A percentile compares a stretch with the other conserved stretches of the same genome.
Evolutionary conservation across 306 rosid species (phyloP).

Genomic region (Acacia melanoxylon): DNA sequence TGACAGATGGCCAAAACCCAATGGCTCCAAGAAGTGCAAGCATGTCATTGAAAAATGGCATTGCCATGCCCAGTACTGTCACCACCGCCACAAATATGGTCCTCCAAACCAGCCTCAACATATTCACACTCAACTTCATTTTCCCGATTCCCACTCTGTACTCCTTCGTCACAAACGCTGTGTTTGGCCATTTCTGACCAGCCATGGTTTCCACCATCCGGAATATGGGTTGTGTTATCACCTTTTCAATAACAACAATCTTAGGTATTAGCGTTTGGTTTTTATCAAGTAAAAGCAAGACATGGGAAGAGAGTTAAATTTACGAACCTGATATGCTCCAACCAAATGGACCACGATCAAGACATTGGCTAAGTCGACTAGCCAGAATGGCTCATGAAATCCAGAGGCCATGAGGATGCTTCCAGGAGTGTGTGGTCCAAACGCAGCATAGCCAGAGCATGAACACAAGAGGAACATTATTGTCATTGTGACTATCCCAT

Average conservation of each 20-base stretch:
- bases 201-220: constrained; percentile 47
- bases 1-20: constrained; percentile 62
- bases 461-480: constrained; percentile 39
- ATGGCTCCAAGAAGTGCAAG: constrained; percentile 31
- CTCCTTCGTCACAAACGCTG: constrained; percentile 46
- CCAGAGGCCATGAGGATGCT: constrained; percentile 62
- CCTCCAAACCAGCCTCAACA: constrained; percentile 62
- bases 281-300: not conserved
- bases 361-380: constrained; percentile 53
- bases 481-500: constrained; percentile 46
- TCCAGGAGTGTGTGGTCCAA: constrained; percentile 55
- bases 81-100: constrained; percentile 32
- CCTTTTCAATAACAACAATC: constrained; percentile 28
- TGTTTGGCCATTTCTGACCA: constrained; percentile 41
- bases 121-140: not conserved
- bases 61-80: constrained; percentile 46
- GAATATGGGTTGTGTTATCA: constrained; percentile 49
- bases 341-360: constrained; percentile 56
- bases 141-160: constrained; percentile 30
- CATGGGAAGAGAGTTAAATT: not conserved
- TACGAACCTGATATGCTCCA: constrained; percentile 68
- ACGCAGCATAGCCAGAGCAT: constrained; percentile 63
- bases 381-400: constrained; percentile 55
- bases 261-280: not conserved
- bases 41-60: constrained; percentile 61